Conservation (phyloP, 345 rosid genomes). For the Lumnitzera racemosa region DNA sequence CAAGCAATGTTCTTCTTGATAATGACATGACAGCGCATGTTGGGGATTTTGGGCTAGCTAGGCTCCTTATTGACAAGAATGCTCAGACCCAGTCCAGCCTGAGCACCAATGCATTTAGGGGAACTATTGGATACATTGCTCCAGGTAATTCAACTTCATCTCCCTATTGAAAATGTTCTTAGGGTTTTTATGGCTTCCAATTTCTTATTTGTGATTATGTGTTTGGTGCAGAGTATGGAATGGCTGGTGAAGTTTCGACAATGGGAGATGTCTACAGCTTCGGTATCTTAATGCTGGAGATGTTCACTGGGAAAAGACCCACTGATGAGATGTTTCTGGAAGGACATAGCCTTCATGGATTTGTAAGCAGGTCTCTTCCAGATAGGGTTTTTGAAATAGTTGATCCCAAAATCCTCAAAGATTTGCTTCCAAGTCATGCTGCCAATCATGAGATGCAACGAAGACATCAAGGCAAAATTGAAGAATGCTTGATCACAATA, state of each 20-base stretch:
- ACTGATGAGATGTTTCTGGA: constrained; percentile 22
- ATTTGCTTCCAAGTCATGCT: constrained; percentile 1
- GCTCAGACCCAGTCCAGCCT: constrained; percentile 2
- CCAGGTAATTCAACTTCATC: constrained; percentile 12
- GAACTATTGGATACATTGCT: constrained; percentile 19
- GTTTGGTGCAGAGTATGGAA: constrained; percentile 21
- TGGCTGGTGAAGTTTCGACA: constrained; percentile 19
- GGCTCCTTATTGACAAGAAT: constrained; percentile 9
- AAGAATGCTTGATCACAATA: constrained; percentile 10
- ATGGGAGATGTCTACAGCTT: constrained; percentile 29
- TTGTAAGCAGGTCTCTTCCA: constrained; percentile 12
- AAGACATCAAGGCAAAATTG: constrained; percentile 4
- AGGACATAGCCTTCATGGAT: constrained; percentile 19
- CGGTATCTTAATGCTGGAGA: constrained; percentile 31
- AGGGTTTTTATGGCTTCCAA: background rate
- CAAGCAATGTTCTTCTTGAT: constrained; percentile 40
- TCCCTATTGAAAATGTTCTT: background rate
- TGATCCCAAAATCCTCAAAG: constrained; percentile 13
- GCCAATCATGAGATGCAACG: background rate
- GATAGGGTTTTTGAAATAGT: constrained; percentile 10
- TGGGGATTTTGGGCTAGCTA: constrained; percentile 29
- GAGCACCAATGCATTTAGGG: constrained; percentile 17
- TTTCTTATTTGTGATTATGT: too few relatives aligned
- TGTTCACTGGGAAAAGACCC: constrained; percentile 22
- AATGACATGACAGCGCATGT: constrained; percentile 17